Evolutionary conservation across 805 yeast genomes (phyloP), one percentile per base, ranked within the genome.

Genomic region (Zygotorulaspora danielsina): DNA sequence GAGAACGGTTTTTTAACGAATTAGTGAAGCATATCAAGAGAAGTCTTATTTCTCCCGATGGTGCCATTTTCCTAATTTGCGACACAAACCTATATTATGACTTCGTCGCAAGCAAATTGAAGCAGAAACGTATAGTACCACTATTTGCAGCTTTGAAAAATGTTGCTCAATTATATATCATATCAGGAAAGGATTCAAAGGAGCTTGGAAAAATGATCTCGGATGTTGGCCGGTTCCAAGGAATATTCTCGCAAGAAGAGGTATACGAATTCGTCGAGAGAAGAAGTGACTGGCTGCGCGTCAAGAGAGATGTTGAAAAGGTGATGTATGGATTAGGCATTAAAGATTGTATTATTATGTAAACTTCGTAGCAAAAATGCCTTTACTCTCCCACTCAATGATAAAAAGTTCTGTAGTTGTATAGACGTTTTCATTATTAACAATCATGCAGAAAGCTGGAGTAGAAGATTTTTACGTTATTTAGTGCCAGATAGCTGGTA

Each of bases 271-370:
- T 89, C 63, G 93, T 88, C 4, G 88, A 84, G 49, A 68, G 95
- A 45, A 70, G 98, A 41, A 73, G 79, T 25, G 98, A 90, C 60
- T 90, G 98, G 98, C 64, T 74, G 0, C 55, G 66, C 25, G 83
- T 90, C 19, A 81, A 78, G 49, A 70, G 73, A 45, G 84, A 83
- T 43, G 97, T 90, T 7, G 97, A 90, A 61, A 86, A 82, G 59
- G 89, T 86, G n/a, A 84, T 93, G 80, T 93, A 88, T 55, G 97
- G 98, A 0, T 70, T 90, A 38, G 88, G 86, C 12, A 63, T 81
- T 19, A 83, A 78, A 19, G 96, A 88, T 54, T 89, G 96, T 66
- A 49, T 59, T 0, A 66, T 86, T 29, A 65, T 73, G 65, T 81
- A 58, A 63, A 9, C 5, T 21, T n/a, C 21, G 13, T 11, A 5